Evolutionary conservation across 305 asterid genomes (phyloP).

Genomic region (Solanum hybrid): DNA sequence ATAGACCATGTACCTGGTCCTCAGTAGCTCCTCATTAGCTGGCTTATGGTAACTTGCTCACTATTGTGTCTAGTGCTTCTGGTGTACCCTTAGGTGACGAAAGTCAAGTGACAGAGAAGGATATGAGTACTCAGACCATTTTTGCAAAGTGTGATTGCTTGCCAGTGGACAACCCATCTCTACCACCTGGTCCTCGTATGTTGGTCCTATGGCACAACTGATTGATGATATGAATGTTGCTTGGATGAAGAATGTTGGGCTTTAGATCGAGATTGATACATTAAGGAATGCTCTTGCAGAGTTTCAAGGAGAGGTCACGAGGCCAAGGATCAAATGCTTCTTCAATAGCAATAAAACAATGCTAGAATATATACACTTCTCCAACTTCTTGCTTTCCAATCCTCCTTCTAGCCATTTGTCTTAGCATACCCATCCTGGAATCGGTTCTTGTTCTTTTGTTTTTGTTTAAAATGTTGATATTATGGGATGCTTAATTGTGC

Average conservation of each 20-base stretch:
- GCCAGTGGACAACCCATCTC: neutral
- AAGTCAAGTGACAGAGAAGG: neutral
- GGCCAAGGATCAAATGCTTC: neutral
- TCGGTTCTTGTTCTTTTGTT: too few relatives aligned
- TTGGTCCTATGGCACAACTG: neutral
- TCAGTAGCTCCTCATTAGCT: neutral
- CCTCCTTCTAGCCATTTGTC: neutral
- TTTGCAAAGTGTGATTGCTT: neutral
- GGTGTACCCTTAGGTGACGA: neutral
- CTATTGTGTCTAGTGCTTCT: neutral
- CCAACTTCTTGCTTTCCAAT: neutral
- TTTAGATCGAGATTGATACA: neutral
- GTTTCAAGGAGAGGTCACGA: neutral
- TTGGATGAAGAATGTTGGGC: neutral
- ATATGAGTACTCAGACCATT: neutral
- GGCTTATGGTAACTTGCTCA: neutral
- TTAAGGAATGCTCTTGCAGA: neutral
- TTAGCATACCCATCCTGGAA: neutral
- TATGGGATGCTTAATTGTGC: neutral
- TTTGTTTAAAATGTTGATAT: neutral
- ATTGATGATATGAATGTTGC: neutral
- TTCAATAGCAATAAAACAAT: neutral
- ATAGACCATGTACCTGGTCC: neutral
- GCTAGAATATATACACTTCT: neutral
- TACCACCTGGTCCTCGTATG: neutral